Evolutionary conservation across 805 yeast species (phyloP).

Genomic region (Lachancea meyersii): DNA sequence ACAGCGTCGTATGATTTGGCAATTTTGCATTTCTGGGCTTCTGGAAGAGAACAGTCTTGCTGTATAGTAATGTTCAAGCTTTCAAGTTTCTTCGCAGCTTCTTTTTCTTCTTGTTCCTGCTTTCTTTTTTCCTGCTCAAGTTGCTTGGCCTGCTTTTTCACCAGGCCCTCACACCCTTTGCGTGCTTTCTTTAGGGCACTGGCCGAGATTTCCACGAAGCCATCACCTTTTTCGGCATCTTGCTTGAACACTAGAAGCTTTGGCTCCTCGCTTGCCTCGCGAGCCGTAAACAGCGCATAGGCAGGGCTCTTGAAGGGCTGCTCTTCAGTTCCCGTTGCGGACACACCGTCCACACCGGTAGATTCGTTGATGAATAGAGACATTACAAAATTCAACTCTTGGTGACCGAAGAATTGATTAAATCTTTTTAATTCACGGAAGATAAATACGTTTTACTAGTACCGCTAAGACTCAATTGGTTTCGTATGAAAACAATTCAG

Average conservation of each 20-base stretch:
- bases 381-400: slow-evolving; percentile 11
- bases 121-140: slow-evolving; percentile 46
- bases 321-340: slow-evolving; percentile 56
- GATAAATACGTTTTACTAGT: too few relatives aligned
- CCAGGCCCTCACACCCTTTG: slow-evolving; percentile 89
- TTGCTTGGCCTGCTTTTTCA: slow-evolving; percentile 56
- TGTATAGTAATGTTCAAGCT: slow-evolving; percentile 67
- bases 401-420: neutral
- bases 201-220: slow-evolving; percentile 72
- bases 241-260: slow-evolving; percentile 56
- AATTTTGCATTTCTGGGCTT: slow-evolving; percentile 64
- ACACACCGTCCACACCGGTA: slow-evolving; percentile 57
- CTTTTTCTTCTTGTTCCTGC: slow-evolving; percentile 57
- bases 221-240: slow-evolving; percentile 38
- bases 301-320: slow-evolving; percentile 80
- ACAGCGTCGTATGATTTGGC: slow-evolving; percentile 45
- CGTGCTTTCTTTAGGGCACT: slow-evolving; percentile 93
- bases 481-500: too few relatives aligned
- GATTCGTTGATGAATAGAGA: slow-evolving; percentile 66
- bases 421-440: neutral
- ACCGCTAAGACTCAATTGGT: too few relatives aligned
- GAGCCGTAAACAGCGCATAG: slow-evolving; percentile 53
- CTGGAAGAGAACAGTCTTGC: slow-evolving; percentile 69
- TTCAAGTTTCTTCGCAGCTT: slow-evolving; percentile 68
- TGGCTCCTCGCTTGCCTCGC: slow-evolving; percentile 39